Base-by-base conservation (phyloP, 1,139 yeast genomes). In the Kodamaea anthophila region DNA sequence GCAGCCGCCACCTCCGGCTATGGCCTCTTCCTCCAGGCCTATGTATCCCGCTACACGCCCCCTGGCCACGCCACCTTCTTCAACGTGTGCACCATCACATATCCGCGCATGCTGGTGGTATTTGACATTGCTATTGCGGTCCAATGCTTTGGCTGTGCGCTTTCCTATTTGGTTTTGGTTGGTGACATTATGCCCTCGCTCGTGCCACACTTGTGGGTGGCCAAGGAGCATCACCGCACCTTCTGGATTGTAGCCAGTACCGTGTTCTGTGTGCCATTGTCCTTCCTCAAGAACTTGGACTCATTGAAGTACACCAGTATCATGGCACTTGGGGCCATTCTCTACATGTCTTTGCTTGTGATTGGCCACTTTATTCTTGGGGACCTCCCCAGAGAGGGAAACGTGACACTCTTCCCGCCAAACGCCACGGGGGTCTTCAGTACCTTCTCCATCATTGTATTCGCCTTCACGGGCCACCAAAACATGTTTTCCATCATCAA, bases 91-190 rank as follows among this genome's bases (percentile, higher is more conserved):
- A 74, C 79, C 33, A 71, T 84, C 33, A 83, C 96, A 0, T 87
- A 86, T 49, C 97, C 97, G 1, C 62, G 71, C n/a, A 58, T 87
- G 26, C 76, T 94, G 2, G 79, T 87, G 20, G 55, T 85, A 19
- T 88, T 88, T 58, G 97, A 88, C 55, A 49, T 80, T 10, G 94
- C 95, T 10, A 87, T 88, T 51, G 87, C 91, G 14, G 63, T 87
- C 34, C 94, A 88, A 53, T 84, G 94, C 41, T 65, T 65, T 43
- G 73, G 73, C 3, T 66, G 70, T 36, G 70, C 71, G 5, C 49
- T 66, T 29, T 59, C 67, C 12, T 66, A 66, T 36, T 51, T 66
- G 42, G 71, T 66, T 12, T 54, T 66, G 36, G 58, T 66, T 21
- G 71, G 72, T 5, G 72, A 66, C 39, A 55, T 65, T 39, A 64